Evolutionary conservation across 305 asterid genomes (phyloP), one percentile per base, ranked within the genome.

Genomic region (Fraxinus angustifolia): DNA sequence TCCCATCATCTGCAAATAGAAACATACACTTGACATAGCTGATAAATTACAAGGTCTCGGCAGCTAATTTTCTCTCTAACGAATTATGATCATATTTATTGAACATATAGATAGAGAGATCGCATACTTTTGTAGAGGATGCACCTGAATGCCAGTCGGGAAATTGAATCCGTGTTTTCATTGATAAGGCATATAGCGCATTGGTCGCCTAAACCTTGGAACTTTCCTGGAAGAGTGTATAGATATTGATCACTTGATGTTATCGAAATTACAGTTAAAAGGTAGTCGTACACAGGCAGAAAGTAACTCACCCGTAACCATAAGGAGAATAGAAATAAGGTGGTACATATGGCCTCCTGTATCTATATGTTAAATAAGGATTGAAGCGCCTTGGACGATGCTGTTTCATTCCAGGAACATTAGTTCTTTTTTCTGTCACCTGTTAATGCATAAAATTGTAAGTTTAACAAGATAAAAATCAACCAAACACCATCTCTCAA

Each of bases 121-220:
- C 70, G 0, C 70, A 1, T 53, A 60, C 31, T 60, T 21, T 17
- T 8, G 21, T 8, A 6, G 36, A 65, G 17, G 73, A 67, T 8
- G 73, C 35, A 67, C 38, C 21, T 10, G 17, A 30, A 26, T 67
- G 38, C 17, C 19, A 67, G 21, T 67, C 17, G 36, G 73, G 71
- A 26, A 67, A 67, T 5, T 26, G 35, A 28, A 65, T 26, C 34
- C 35, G 0, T 30, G 21, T 67, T 74, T 79, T 62, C 75, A 87
- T 35, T 75, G 81, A 82, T 89, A 89, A 62, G 92, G 92, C 87
- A 86, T 89, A 85, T 84, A 87, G 23, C 90, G 88, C 19, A 81
- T 72, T 30, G 90, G 81, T 87, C 90, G 83, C 88, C 92, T 84
- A 85, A 83, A 87, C 82, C 92, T 83, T 50, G 90, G 89, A 65